Base-by-base conservation (phyloP, 148 eudicot species). In the Rhododendron vialii region DNA sequence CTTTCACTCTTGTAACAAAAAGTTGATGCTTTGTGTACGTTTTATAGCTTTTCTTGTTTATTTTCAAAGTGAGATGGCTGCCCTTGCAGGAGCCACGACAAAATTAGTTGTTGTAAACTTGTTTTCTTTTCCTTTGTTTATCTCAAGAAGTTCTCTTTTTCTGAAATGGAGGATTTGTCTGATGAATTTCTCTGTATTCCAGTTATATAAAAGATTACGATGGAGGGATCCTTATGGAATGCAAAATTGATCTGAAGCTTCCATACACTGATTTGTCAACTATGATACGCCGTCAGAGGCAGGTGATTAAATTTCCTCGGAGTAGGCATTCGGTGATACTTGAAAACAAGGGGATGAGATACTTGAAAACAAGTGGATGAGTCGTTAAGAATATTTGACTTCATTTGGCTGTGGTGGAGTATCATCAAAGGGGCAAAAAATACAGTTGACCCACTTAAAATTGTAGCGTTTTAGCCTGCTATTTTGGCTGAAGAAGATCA, bases 181-280 rank as follows among this genome's bases (percentile, higher is more conserved):
- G 30, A 65, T 65, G 71, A 65, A 65, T 65, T 65, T 63, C 28
- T 65, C 13, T 84, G 14, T 53, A 15, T 80, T 88, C 69, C 90
- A 97, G 99, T 87, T 97, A 93, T 84, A 97, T 97, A 63, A 97
- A 97, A 91, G 99, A 97, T 86, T 97, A 97, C 81, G 99, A 97
- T 89, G 99, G 99, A 87, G 99, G 98, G 81, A 94, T 93, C 88
- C 96, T 97, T 84, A 95, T 97, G 99, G 95, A 97, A 88, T 97
- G 99, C 90, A 95, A 90, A 88, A 97, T 97, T 53, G 98, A 97
- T 87, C 99, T 98, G 13, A 97, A 95, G 90, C 98, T 97, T 92
- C 99, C 99, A 30, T 97, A 94, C 88, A 97, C 99, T 83, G 94
- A 97, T 93, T 89, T 97, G 82, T 97, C 99, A 79, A 94, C 92